Base-by-base conservation (phyloP, 208 protist genomes). In the Crithidia sp. region DNA sequence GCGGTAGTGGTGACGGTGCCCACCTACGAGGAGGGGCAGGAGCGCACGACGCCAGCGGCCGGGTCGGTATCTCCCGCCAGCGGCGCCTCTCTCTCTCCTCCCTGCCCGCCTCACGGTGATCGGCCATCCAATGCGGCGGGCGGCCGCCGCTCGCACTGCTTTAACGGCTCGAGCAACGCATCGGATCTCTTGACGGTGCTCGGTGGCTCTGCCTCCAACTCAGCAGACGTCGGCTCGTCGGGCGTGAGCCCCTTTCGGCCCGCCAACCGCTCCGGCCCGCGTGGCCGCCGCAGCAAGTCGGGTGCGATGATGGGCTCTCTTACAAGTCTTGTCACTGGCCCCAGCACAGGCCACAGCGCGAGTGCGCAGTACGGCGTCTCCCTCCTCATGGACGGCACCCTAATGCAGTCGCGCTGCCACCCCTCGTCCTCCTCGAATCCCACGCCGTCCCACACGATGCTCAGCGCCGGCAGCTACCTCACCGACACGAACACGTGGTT, bases 131-230 rank as follows among this genome's bases (percentile, higher is more conserved):
- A 14, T 14, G 16, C 16, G 50, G 50, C 16, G 50, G 50, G 6
- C 6, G 65, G 53, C 5, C 43, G 43, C 4, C 65, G 65, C 65
- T 70, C 43, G 37, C 50, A 45, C 63, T 44, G 16, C 39, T 7
- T 57, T 14, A 61, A 40, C n/a, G 43, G 19, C 19, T 70, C 65
- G 41, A 53, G 53, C 65, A 59, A 70, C 54, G 37, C 53, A 2
- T 59, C 65, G 4, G 65, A 70, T 4, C 4, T 49, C 2, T 10
- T 52, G 52, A 59, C 54, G 54, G 13, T 19, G 43, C 53, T 61
- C 17, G 57, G n/a, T 43, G 53, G 19, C 37, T 61, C 65, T 0
- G 53, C 53, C 7, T 59, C 17, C 13, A 70, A 70, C 41, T 61
- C 65, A 0, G 3, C 41, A 3, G 65, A 61, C 41, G 41, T 44